Evolutionary conservation across 2,329 filamentous ascomycete genomes (phyloP), one percentile per base, ranked within the genome.

Genomic region (Phaeosphaeria sp.): DNA sequence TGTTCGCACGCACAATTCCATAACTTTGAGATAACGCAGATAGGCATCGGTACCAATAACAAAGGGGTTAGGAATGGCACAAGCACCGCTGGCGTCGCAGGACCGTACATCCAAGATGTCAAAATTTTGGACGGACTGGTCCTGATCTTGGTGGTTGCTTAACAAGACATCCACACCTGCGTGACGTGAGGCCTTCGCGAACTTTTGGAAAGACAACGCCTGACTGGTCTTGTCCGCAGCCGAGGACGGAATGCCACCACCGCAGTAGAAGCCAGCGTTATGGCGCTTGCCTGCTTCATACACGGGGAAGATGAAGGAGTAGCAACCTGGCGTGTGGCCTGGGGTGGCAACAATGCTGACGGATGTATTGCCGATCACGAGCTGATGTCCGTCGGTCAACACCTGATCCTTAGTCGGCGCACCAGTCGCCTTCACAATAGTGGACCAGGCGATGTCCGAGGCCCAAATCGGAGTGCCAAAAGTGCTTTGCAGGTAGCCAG

Each of bases 71-170:
- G 46, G 46, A 21, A 48, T 48, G 15, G 13, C 23, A 18, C 46
- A 48, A 36, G 30, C 13, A 1, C 25, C 25, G 18, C 33, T 17
- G 17, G 36, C 54, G 15, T 36, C 46, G 11, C 22, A 27, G n/a
- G 15, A 43, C 13, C 57, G 60, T 36, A 53, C 44, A 22, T 54
- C 54, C 27, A 65, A 36, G 10, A 60, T 46, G 20, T 65, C 60
- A 36, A 55, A 54, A n/a, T 63, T 55, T 13, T 50, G 53, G 39
- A 65, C 25, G 9, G 60, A 55, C 18, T 58, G 52, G 25, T 63
- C 57, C n/a, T 59, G 56, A 18, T 54, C 54, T 36, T 61, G 55
- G 42, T 65, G 60, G 41, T 62, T 63, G 15, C 57, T 56, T 3
- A 65, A 48, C 21, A 63, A 42, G 6, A 55, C 54, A n/a, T 62